A percentile compares a stretch with the other conserved stretches of the same genome.
Evolutionary conservation across 2,329 filamentous ascomycete species (phyloP).

Genomic region (Phyllosticta citribraziliensis): DNA sequence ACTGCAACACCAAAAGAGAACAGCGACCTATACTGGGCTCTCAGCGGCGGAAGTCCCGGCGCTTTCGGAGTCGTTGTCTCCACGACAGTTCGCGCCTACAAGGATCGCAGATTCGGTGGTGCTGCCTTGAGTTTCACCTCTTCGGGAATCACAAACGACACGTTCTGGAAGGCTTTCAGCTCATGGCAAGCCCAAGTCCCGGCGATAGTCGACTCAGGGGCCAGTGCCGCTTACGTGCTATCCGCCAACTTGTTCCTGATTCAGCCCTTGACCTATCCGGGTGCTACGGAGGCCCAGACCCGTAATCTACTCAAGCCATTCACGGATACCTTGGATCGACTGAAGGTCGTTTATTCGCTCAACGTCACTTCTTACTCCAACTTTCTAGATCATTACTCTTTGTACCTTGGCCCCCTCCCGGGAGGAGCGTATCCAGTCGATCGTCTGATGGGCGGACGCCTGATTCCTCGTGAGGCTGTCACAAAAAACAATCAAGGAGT

Average conservation of each 20-base stretch:
- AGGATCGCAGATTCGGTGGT: conserved; percentile 16
- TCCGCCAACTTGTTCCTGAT: not conserved
- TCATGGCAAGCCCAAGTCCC: not conserved
- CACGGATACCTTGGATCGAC: conserved; percentile 13
- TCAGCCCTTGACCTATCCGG: not conserved
- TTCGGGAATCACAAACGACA: not conserved
- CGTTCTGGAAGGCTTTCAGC: not conserved
- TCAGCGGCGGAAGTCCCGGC: conserved; percentile 23
- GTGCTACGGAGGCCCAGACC: not conserved
- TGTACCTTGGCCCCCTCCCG: conserved; percentile 21
- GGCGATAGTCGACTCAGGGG: not conserved
- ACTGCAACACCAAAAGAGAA: conserved; percentile 21
- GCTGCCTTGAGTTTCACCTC: conserved; percentile 15
- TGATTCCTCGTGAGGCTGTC: conserved; percentile 11
- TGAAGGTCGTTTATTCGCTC: conserved; percentile 16
- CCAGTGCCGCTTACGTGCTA: not conserved
- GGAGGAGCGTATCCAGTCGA: conserved; percentile 11
- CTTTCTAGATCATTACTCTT: conserved; percentile 19
- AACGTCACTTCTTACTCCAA: conserved; percentile 16
- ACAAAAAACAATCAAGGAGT: not conserved
- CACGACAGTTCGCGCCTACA: conserved; percentile 20
- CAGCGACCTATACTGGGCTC: conserved; percentile 27
- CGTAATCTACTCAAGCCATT: conserved; percentile 15
- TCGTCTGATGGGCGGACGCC: conserved; percentile 9
- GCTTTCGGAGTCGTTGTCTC: conserved; percentile 23